Conservation (phyloP, 1,139 yeast genomes). For the Zygosaccharomyces pseudobailii region DNA sequence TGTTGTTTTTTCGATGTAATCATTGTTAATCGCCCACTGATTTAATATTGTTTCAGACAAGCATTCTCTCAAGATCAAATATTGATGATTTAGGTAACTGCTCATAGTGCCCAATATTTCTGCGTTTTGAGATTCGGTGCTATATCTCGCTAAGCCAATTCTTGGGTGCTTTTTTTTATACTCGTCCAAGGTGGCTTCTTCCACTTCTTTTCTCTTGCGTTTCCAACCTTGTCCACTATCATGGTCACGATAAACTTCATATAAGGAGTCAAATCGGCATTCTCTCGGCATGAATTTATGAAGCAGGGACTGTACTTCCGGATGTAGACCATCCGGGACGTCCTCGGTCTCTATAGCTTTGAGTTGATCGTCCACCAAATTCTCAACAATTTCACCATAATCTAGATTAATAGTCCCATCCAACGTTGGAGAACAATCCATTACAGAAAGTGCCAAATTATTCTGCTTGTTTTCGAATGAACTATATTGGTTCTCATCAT, state of each 20-base stretch:
- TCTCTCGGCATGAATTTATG: background rate
- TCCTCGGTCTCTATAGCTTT: background rate
- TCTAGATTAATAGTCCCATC: conserved; percentile 3
- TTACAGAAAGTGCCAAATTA: background rate
- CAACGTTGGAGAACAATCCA: conserved; percentile 16
- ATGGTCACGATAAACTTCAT: background rate
- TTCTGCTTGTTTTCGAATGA: too few relatives aligned
- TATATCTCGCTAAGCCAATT: conserved; percentile 13
- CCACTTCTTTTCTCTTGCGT: conserved; percentile 7
- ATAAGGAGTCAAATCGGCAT: conserved; percentile 1
- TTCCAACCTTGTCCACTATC: background rate
- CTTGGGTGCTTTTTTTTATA: conserved; percentile 10
- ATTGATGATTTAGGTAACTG: conserved; percentile 27
- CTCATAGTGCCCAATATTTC: conserved; percentile 17
- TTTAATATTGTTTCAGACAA: conserved; percentile 24
- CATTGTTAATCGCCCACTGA: conserved; percentile 30
- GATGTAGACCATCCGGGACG: conserved; percentile 13
- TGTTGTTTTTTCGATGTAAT: conserved; percentile 12
- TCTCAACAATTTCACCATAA: conserved; percentile 10
- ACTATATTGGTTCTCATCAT: background rate
- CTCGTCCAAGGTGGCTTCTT: conserved; percentile 7
- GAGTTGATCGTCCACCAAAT: conserved; percentile 12
- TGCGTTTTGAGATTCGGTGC: conserved; percentile 2
- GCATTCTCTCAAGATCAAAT: conserved; percentile 16
- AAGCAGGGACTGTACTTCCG: conserved; percentile 12